These are phyloP conservation scores for Starmerella roubikii DNA, from an alignment of 805 yeast species.

Conservation along the genomic window DNA sequence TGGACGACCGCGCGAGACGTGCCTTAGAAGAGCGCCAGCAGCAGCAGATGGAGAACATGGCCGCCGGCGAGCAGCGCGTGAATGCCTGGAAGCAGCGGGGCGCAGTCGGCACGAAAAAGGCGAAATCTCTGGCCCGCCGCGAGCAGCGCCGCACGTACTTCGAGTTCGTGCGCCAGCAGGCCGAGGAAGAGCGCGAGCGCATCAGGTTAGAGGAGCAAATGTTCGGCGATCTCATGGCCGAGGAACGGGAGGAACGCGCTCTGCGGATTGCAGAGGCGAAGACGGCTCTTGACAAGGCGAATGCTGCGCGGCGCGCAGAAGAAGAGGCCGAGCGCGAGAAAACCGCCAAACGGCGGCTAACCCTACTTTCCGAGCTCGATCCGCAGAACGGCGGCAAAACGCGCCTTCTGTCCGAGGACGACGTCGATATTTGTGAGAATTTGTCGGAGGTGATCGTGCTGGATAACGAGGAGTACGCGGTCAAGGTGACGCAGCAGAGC, in stretches of 20 bases:
- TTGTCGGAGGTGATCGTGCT: conserved; percentile 15
- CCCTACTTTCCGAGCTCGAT: conserved; percentile 4
- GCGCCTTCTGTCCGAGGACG: conserved; percentile 11
- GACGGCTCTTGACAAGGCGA: conserved; percentile 17
- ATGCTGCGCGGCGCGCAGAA: conserved; percentile 12
- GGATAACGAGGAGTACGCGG: conserved; percentile 14
- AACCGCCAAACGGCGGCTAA: conserved; percentile 11
- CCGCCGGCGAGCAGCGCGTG: conserved; percentile 11
- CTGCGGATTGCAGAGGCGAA: conserved; percentile 17
- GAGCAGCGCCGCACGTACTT: conserved; percentile 26
- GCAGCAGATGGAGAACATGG: neutral
- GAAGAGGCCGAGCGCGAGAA: conserved; percentile 17
- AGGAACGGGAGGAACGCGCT: conserved; percentile 21
- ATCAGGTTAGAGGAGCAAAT: conserved; percentile 20
- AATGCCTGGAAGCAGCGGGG: conserved; percentile 20
- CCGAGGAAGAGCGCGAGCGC: conserved; percentile 20
- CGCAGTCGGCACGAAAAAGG: conserved; percentile 26
- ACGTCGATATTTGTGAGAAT: conserved; percentile 14
- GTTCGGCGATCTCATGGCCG: conserved; percentile 25
- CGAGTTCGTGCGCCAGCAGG: conserved; percentile 24
- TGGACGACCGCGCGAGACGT: conserved; percentile 14
- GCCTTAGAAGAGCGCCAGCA: conserved; percentile 17
- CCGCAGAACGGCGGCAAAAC: conserved; percentile 17
- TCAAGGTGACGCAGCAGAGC: conserved; percentile 9
- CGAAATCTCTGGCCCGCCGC: conserved; percentile 24